A percentile compares a stretch with the other conserved stretches of the same genome.
These are phyloP conservation scores for Fusarium staphyleae DNA, from an alignment of 2,329 filamentous ascomycete species.

Conservation along the genomic window DNA sequence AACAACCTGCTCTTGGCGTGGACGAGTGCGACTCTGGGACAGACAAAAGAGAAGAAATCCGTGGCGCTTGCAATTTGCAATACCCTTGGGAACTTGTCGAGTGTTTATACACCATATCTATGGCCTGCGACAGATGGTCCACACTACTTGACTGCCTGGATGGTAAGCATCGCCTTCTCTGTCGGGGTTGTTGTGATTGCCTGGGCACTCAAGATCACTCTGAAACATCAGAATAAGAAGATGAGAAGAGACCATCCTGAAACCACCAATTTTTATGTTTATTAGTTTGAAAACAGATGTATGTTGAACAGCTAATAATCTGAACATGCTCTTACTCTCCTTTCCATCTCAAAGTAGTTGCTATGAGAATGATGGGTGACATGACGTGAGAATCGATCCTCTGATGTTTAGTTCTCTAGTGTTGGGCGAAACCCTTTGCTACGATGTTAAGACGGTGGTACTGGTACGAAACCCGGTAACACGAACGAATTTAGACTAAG, in stretches of 20 bases:
- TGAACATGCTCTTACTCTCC: too few species aligned
- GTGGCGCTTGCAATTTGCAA: slow-evolving; percentile 31
- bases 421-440: too few species aligned
- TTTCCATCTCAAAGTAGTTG: too few species aligned
- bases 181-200: slow-evolving; percentile 21
- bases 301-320: too few species aligned
- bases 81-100: slow-evolving; percentile 22
- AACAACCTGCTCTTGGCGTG: slow-evolving; percentile 55
- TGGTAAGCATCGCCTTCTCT: slow-evolving; percentile 17
- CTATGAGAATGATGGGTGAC: too few species aligned
- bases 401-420: too few species aligned
- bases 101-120: slow-evolving; percentile 26
- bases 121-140: slow-evolving; percentile 22
- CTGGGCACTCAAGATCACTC: slow-evolving; percentile 6
- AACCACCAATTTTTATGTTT: slow-evolving; percentile 24
- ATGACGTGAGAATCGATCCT: too few species aligned
- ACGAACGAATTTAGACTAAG: too few species aligned
- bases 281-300: not conserved
- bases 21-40: slow-evolving; percentile 48
- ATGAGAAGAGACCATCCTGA: slow-evolving; percentile 18
- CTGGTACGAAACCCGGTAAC: too few species aligned
- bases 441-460: too few species aligned
- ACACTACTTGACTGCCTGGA: slow-evolving; percentile 20
- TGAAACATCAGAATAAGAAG: slow-evolving; percentile 15
- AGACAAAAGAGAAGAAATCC: slow-evolving; percentile 55